phyloP scores from a whole-genome alignment of 1,284 basidiomycete genomes.

The Waitea zeae region DNA sequence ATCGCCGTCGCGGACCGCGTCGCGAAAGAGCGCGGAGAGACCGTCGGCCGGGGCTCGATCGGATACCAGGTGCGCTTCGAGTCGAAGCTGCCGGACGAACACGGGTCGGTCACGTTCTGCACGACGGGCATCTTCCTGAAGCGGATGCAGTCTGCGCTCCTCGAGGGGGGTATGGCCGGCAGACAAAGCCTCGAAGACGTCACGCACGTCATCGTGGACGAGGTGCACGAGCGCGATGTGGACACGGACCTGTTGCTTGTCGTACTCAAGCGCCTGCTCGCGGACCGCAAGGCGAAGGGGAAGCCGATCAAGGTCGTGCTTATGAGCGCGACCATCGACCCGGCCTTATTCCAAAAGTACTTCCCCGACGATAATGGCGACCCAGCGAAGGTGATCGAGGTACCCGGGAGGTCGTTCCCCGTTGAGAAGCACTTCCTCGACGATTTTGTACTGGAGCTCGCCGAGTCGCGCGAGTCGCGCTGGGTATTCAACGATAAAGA shows the following conservation, averaged over 20 bases:
- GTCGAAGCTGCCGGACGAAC: constrained; percentile 57
- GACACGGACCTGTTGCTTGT: constrained; percentile 89
- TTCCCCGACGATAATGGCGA: constrained; percentile 51
- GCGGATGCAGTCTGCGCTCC: constrained; percentile 68
- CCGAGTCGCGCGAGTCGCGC: constrained; percentile 17
- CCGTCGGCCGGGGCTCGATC: constrained; percentile 45
- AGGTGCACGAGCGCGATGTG: constrained; percentile 93
- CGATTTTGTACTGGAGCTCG: constrained; percentile 48
- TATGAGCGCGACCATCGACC: constrained; percentile 95
- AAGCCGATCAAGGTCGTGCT: constrained; percentile 79
- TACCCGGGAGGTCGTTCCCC: constrained; percentile 89
- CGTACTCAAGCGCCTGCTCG: constrained; percentile 75
- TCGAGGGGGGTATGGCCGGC: constrained; percentile 17
- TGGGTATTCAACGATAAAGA: constrained; percentile 69
- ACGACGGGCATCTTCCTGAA: constrained; percentile 89
- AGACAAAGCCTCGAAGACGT: constrained; percentile 55
- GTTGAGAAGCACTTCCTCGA: constrained; percentile 75
- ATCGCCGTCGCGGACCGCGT: constrained; percentile 89
- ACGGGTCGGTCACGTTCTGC: constrained; percentile 87
- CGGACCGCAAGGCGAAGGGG: constrained; percentile 56
- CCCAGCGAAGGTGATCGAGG: constrained; percentile 63
- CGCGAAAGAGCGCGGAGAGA: constrained; percentile 77
- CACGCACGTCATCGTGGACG: constrained; percentile 88
- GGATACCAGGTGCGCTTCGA: constrained; percentile 95
- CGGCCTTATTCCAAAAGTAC: constrained; percentile 77